Evolutionary conservation across 805 yeast species (phyloP).

Genomic region (Wickerhamomyces bisporus): DNA sequence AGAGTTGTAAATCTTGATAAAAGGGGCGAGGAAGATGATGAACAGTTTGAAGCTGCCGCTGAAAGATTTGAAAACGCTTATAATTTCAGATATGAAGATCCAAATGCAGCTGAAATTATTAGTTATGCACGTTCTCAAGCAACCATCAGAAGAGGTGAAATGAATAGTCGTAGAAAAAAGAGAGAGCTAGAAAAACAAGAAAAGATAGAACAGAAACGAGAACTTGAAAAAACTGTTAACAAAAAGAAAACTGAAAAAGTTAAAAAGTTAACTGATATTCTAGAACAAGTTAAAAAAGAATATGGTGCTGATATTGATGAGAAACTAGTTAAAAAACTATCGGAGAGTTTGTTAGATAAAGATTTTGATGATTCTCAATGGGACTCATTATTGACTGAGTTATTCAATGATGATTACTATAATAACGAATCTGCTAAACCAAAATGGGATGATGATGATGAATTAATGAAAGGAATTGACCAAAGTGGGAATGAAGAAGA

Average conservation of each 20-base stretch:
- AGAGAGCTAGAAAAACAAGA: slow-evolving; percentile 65
- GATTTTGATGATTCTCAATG: slow-evolving; percentile 90
- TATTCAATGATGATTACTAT: slow-evolving; percentile 83
- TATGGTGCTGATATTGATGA: slow-evolving; percentile 47
- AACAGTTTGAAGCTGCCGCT: slow-evolving; percentile 86
- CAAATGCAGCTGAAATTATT: slow-evolving; percentile 83
- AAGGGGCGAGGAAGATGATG: slow-evolving; percentile 52
- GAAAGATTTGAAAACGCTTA: slow-evolving; percentile 89
- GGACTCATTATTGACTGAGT: slow-evolving; percentile 80
- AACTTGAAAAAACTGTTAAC: slow-evolving; percentile 55
- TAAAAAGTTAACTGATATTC: slow-evolving; percentile 68
- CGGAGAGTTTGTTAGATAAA: slow-evolving; percentile 71
- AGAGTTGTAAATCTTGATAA: slow-evolving; percentile 47
- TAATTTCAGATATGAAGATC: slow-evolving; percentile 92
- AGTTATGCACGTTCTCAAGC: slow-evolving; percentile 95
- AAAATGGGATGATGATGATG: slow-evolving; percentile 61
- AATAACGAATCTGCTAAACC: slow-evolving; percentile 53
- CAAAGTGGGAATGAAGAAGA: slow-evolving; percentile 22
- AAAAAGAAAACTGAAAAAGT: slow-evolving; percentile 73
- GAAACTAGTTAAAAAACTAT: slow-evolving; percentile 57
- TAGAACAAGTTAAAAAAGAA: slow-evolving; percentile 36
- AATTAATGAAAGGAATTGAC: slow-evolving; percentile 36
- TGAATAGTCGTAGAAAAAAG: slow-evolving; percentile 71
- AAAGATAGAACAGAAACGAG: slow-evolving; percentile 44
- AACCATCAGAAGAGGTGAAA: slow-evolving; percentile 76